A percentile compares a stretch with the other conserved stretches of the same genome.
Evolutionary conservation across 2,329 filamentous ascomycete species (phyloP).

Genomic region (Verticillium albo-atrum): DNA sequence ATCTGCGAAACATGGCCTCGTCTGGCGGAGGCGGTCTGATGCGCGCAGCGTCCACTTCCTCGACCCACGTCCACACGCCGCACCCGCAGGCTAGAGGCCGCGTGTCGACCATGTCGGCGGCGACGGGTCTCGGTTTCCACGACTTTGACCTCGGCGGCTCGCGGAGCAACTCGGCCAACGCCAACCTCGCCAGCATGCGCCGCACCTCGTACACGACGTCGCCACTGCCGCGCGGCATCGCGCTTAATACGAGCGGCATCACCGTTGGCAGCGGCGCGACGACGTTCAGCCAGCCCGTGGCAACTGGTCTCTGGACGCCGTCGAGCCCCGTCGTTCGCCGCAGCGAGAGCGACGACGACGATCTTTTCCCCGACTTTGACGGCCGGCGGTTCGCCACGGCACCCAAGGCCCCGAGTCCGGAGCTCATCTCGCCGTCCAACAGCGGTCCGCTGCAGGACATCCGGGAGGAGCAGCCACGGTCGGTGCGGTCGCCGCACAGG

Average conservation of each 20-base stretch:
- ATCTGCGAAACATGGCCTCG: constrained; percentile 49
- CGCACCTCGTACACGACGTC: constrained; percentile 18
- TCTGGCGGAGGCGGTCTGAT: constrained; percentile 24
- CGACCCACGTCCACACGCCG: constrained; percentile 26
- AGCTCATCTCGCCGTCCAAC: not conserved
- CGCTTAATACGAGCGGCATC: constrained; percentile 27
- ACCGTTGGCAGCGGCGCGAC: constrained; percentile 34
- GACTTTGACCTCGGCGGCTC: constrained; percentile 23
- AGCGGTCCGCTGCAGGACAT: constrained; percentile 16
- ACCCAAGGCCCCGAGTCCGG: not conserved
- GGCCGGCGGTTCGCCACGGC: constrained; percentile 23
- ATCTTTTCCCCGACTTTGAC: constrained; percentile 49
- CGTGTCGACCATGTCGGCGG: constrained; percentile 29
- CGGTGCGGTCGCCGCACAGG: constrained; percentile 8
- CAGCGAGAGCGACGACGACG: constrained; percentile 39
- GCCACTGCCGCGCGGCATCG: constrained; percentile 16
- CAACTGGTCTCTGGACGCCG: constrained; percentile 45
- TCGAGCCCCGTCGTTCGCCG: constrained; percentile 16
- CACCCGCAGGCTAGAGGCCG: constrained; percentile 28
- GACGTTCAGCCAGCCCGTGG: constrained; percentile 20
- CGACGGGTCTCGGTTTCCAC: not conserved
- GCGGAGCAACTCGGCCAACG: constrained; percentile 41
- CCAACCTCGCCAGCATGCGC: constrained; percentile 29
- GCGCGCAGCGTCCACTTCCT: constrained; percentile 24
- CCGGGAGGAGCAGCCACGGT: constrained; percentile 4